phyloP scores from a whole-genome alignment of 768 basidiomycete species.

The Candolleomyces aberdarensis region DNA sequence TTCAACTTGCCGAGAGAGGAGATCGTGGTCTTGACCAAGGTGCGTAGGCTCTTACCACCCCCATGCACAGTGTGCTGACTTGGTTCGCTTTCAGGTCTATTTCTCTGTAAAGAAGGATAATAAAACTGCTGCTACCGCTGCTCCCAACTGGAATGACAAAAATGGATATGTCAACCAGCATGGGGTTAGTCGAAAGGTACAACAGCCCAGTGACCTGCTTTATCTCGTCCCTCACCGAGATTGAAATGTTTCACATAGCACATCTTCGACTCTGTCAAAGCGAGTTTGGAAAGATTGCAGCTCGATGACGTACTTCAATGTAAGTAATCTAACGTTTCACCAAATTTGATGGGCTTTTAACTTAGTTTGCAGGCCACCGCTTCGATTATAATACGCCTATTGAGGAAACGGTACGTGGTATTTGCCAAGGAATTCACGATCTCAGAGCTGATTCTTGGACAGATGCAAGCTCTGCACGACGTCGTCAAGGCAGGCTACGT shows the following conservation, averaged over 20 bases:
- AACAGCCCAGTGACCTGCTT: background rate
- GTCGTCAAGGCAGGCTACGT: slow-evolving; percentile 62
- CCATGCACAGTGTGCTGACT: background rate
- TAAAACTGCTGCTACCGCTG: slow-evolving; percentile 7
- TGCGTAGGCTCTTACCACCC: slow-evolving; percentile 15
- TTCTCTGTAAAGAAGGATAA: slow-evolving; percentile 25
- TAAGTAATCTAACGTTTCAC: slow-evolving; percentile 16
- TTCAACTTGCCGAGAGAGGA: slow-evolving; percentile 64
- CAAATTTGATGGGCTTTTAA: slow-evolving; percentile 21
- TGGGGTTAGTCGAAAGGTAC: slow-evolving; percentile 37
- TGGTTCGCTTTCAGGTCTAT: slow-evolving; percentile 21
- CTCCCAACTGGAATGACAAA: slow-evolving; percentile 24
- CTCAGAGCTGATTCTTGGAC: background rate
- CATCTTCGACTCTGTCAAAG: slow-evolving; percentile 68
- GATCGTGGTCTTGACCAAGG: slow-evolving; percentile 81
- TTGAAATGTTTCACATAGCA: slow-evolving; percentile 37
- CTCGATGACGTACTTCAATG: slow-evolving; percentile 77
- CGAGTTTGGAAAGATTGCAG: slow-evolving; percentile 64
- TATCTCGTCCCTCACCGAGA: background rate
- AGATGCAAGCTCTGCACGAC: slow-evolving; percentile 69
- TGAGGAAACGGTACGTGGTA: slow-evolving; percentile 42
- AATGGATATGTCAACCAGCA: slow-evolving; percentile 54
- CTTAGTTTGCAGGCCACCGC: slow-evolving; percentile 38
- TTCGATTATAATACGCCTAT: slow-evolving; percentile 61
- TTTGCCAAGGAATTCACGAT: background rate